Evolutionary conservation across 169 alveolate genomes (phyloP).

Genomic region (Plasmodium relictum): DNA sequence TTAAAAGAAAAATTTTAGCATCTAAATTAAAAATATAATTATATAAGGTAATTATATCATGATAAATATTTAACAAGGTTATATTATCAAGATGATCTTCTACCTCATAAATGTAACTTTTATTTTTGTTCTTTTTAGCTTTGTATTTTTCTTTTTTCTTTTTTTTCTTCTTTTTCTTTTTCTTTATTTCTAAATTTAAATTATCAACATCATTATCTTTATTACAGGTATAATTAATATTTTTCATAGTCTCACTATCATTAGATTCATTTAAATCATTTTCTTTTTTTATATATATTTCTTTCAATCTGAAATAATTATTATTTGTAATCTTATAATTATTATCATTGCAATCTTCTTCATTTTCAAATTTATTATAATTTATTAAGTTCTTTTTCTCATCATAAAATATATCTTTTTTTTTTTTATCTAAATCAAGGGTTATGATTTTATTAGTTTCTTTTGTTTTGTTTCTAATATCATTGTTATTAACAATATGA

Average conservation of each 20-base stretch:
- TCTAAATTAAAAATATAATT: conserved; percentile 63
- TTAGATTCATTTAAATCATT: conserved; percentile 1
- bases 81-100: conserved; percentile 75
- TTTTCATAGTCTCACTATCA: conserved; percentile 25
- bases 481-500: conserved; percentile 29
- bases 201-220: neutral
- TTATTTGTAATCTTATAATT: conserved; percentile 9
- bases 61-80: conserved; percentile 52
- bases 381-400: neutral
- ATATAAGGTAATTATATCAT: conserved; percentile 60
- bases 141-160: conserved; percentile 65
- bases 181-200: conserved; percentile 22
- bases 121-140: conserved; percentile 31
- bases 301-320: conserved; percentile 66
- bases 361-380: neutral
- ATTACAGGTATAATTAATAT: neutral
- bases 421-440: neutral
- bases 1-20: conserved; percentile 12
- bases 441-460: neutral
- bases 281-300: conserved; percentile 63
- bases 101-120: conserved; percentile 68
- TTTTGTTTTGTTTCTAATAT: neutral
- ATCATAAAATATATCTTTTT: neutral
- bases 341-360: neutral
- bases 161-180: conserved; percentile 54